Conservation (phyloP, 2,329 filamentous ascomycete genomes). For the Fusarium papillatum region DNA sequence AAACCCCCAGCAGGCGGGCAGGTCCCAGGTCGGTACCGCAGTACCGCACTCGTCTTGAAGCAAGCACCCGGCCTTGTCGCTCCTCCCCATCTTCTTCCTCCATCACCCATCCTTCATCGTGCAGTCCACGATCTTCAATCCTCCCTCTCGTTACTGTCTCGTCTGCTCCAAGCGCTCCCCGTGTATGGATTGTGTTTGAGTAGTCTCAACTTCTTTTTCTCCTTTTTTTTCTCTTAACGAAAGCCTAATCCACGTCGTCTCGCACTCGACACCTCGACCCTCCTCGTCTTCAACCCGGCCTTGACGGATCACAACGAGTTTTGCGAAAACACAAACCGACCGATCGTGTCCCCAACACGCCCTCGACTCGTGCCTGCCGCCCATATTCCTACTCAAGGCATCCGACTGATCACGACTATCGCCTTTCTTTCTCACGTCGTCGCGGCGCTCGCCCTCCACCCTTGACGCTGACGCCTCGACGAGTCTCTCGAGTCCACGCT, state of each 20-base stretch:
- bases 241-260: slow-evolving; percentile 31
- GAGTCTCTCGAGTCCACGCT: slow-evolving; percentile 29
- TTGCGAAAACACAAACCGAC: slow-evolving; percentile 47
- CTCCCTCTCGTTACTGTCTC: slow-evolving; percentile 36
- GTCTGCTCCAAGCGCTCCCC: slow-evolving; percentile 36
- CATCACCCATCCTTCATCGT: slow-evolving; percentile 51
- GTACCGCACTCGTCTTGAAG: slow-evolving; percentile 47
- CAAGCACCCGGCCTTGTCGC: slow-evolving; percentile 51
- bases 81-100: slow-evolving; percentile 53
- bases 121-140: slow-evolving; percentile 48
- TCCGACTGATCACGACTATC: slow-evolving; percentile 12
- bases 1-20: slow-evolving; percentile 38
- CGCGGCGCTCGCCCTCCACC: slow-evolving; percentile 35
- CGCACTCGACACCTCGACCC: slow-evolving; percentile 43
- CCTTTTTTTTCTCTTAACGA: slow-evolving; percentile 21
- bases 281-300: slow-evolving; percentile 43
- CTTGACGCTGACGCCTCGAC: slow-evolving; percentile 31
- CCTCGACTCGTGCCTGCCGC: slow-evolving; percentile 35
- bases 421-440: slow-evolving; percentile 23
- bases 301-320: slow-evolving; percentile 48
- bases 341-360: slow-evolving; percentile 39
- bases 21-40: slow-evolving; percentile 44
- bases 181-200: slow-evolving; percentile 43
- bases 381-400: slow-evolving; percentile 27
- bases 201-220: slow-evolving; percentile 39